Evolutionary conservation across 441 rosid species (phyloP), one percentile per base, ranked within the genome.

Genomic region (Gossypium schwendimanii): DNA sequence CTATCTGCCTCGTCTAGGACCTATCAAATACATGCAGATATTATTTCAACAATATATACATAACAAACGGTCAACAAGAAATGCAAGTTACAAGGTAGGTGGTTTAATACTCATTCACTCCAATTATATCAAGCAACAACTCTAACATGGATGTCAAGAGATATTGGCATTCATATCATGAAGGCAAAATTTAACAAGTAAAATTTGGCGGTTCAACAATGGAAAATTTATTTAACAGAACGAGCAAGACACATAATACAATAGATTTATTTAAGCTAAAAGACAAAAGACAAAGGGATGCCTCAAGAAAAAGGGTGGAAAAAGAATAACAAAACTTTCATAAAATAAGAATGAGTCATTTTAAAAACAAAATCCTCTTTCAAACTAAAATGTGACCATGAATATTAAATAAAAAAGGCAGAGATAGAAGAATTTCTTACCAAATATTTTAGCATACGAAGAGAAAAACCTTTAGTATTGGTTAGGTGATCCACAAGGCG

Each of bases 1-100:
- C 97, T 88, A 76, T 96, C 99, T 21, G 98, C 97, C 84, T 96
- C 98, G 81, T 96, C 99, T 75, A 96, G 81, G 63, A 96, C 97
- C 99, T 93, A 84, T 58, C 73, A 80, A 74, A 76, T n/a, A 49
- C 45, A 59, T 24, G 53, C 74, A 24, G 31, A 23, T 11, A 47
- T 12, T 66, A n/a, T n/a, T 66, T 66, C 41, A 66, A 36, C 55
- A n/a, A 63, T 18, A 39, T 28, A 63, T 63, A 10, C 50, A 4
- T 63, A 63, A 17, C 28, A 44, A 63, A 23, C 21, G 14, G 14
- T 24, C 31, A 24, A 47, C 52, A 15, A 66, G n/a, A 4, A 14
- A 44, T 44, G 12, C 9, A 65, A 12, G 54, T 6, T n/a, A 6
- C 14, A 8, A 66, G 26, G n/a, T n/a, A n/a, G 58, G 41, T 10